A percentile compares a stretch with the other conserved stretches of the same genome.
Evolutionary conservation across 2,329 filamentous ascomycete species (phyloP).

Genomic region (Gyromitra esculenta): DNA sequence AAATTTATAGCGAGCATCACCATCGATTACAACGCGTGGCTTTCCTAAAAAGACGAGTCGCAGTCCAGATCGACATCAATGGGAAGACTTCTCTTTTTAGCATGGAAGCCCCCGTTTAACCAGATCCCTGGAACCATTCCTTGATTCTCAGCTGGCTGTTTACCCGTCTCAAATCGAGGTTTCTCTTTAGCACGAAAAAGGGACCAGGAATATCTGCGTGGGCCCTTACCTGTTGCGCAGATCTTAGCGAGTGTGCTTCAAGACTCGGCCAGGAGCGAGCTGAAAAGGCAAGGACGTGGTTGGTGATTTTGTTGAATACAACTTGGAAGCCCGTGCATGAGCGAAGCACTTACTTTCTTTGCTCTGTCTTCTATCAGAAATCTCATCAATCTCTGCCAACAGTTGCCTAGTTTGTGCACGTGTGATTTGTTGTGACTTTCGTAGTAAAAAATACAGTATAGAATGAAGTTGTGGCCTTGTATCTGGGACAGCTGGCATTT

Average conservation of each 20-base stretch:
- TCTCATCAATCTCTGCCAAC: slow-evolving; percentile 9
- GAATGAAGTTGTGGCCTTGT: slow-evolving; percentile 5
- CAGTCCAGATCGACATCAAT: slow-evolving; percentile 28
- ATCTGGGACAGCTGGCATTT: slow-evolving; percentile 27
- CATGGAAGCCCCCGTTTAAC: slow-evolving; percentile 36
- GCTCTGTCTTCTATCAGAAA: slow-evolving; percentile 10
- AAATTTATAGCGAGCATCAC: slow-evolving; percentile 6
- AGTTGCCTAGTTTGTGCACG: slow-evolving; percentile 16
- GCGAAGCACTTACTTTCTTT: slow-evolving; percentile 26
- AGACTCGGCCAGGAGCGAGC: slow-evolving; percentile 33
- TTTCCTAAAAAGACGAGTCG: slow-evolving; percentile 32
- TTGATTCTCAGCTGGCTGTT: slow-evolving; percentile 52
- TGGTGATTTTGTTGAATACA: slow-evolving; percentile 35
- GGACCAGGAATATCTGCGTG: slow-evolving; percentile 27
- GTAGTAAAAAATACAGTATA: slow-evolving; percentile 19
- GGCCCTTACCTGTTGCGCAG: slow-evolving; percentile 18
- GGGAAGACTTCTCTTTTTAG: slow-evolving; percentile 36
- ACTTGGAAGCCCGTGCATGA: slow-evolving; percentile 35
- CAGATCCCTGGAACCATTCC: slow-evolving; percentile 40
- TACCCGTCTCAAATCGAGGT: slow-evolving; percentile 35
- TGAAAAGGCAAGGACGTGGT: slow-evolving; percentile 45
- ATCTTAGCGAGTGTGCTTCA: slow-evolving; percentile 45
- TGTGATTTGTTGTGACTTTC: slow-evolving; percentile 15
- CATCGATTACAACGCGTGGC: slow-evolving; percentile 29
- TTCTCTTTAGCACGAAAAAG: slow-evolving; percentile 39